Evolutionary conservation across 2,329 filamentous ascomycete genomes (phyloP), one percentile per base, ranked within the genome.

Genomic region (Colletotrichum tanaceti): DNA sequence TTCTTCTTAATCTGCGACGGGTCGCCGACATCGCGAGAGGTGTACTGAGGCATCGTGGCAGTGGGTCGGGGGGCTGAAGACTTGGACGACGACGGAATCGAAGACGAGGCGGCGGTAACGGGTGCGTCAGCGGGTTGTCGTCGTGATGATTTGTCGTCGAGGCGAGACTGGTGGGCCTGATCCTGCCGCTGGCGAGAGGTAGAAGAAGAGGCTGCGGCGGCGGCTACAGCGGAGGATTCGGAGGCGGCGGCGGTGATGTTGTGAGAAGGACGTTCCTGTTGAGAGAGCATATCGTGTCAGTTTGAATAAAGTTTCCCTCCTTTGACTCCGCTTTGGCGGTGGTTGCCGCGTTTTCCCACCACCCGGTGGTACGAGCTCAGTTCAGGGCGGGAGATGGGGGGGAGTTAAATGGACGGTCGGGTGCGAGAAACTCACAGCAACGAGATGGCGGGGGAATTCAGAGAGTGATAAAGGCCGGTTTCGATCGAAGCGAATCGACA

Each of bases 1-100:
- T 97, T 98, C 85, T 94, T 97, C 87, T 88, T 90, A 75, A 89
- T 88, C 79, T 90, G 88, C 76, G 87, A 87, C 79, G 88, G 87
- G 78, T 91, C 89, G 81, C 87, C 87, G 71, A 88, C 87, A 77
- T 91, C 89, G 75, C 89, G 86, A 57, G 88, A 90, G 67, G 88
- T 89, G 82, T 90, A 91, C 73, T 87, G 85, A 81, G 89, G 87
- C 87, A 90, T 90, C 72, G 79, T 86, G 79, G 71, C 68, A 70
- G 74, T 55, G 72, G 72, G 62, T 69, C 73, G 72, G 71, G 50
- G 50, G 24, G 32, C 58, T 60, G 65, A 57, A 32, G 72, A 67
- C 60, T 65, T 65, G 49, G 70, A 70, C 39, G 67, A 64, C 44
- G 63, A 68, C 5, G 67, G 52, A 18, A 28, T 43, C 66, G 70